Base-by-base conservation (phyloP, 352 stramenopile species). In the Globisporangium alternatum region DNA sequence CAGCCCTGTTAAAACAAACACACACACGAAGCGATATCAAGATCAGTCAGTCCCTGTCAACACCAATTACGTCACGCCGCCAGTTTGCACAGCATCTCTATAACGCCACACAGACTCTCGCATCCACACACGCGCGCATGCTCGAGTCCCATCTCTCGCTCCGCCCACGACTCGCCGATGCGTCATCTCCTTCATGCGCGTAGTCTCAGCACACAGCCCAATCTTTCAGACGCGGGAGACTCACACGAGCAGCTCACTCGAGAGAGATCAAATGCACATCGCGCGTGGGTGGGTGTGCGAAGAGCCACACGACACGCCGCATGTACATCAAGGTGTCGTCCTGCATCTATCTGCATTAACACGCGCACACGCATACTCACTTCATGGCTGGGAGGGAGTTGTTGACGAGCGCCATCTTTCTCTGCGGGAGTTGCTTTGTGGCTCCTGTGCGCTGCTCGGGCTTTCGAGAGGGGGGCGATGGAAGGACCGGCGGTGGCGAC, bases 351-450 rank as follows among this genome's bases (percentile, higher is more conserved):
- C 35, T 21, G 5, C 4, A 28, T 5, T 35, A 45, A 21, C 2
- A n/a, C 7, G 30, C 15, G 17, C 33, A 31, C 21, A 0, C 30
- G 22, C 15, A 6, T 57, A 84, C 78, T 67, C 52, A 86, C 78
- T 86, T 86, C 69, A 86, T 76, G 57, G 69, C 61, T 53, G 78
- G 69, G 56, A 74, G 65, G 52, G 75, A 73, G 62, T 79, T 79
- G 71, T 86, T 79, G 61, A 75, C 69, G 59, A 86, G 70, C 75
- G 82, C 78, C 71, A 80, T 77, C 66, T 77, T 75, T 68, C 72
- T 63, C 52, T 54, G 47, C 54, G 51, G 55, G 37, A 51, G 52
- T 57, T 68, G 48, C 56, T 57, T 62, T 56, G 49, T 41, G 49
- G 49, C 25, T 56, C 17, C 25, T 35, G 49, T 66, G 58, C 41